Base-by-base conservation (phyloP, 306 rosid genomes). In the Albizia julibrissin region DNA sequence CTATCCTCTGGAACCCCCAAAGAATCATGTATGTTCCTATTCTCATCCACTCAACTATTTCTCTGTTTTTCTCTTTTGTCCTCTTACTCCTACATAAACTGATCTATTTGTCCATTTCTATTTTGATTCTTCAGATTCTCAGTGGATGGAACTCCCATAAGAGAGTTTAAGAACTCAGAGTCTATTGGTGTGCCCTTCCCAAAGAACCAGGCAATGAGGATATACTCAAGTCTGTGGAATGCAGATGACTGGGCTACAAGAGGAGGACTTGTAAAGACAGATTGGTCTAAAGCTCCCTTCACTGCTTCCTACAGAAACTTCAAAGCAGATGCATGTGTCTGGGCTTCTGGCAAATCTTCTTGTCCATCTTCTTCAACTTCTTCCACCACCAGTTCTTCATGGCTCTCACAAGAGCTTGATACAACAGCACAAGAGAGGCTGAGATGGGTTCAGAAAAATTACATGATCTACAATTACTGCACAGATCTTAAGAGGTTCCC, bases 161-260 rank as follows among this genome's bases (percentile, higher is more conserved):
- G 95, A 83, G 90, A 86, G 87, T 93, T 91, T 91, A 91, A 87
- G 91, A 93, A 91, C 87, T 69, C 69, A 58, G 92, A 89, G 61
- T 70, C 85, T 0, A 72, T 62, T 9, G 95, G 94, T 21, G 94
- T 91, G 2, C 90, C 97, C 34, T 93, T 84, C 68, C 97, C 92
- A 7, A 93, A 88, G 83, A 86, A 56, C 54, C 97, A 93, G 39
- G 80, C 94, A 13, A 89, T 91, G 95, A 91, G 90, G 49, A 83
- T 93, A 73, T 83, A 89, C 74, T 91, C 97, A 0, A 91, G 92
- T 64, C 75, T 93, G 27, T 93, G 95, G 97, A 89, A 88, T 81
- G 97, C 94, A 0, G 97, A 92, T 79, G 92, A 92, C 21, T 92
- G 95, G 95, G 97, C 97, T 13, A 93, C 97, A 10, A 89, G 95